These are phyloP conservation scores for Berberis thunbergii DNA, from an alignment of 164 flowering plant species.

Conservation along the genomic window DNA sequence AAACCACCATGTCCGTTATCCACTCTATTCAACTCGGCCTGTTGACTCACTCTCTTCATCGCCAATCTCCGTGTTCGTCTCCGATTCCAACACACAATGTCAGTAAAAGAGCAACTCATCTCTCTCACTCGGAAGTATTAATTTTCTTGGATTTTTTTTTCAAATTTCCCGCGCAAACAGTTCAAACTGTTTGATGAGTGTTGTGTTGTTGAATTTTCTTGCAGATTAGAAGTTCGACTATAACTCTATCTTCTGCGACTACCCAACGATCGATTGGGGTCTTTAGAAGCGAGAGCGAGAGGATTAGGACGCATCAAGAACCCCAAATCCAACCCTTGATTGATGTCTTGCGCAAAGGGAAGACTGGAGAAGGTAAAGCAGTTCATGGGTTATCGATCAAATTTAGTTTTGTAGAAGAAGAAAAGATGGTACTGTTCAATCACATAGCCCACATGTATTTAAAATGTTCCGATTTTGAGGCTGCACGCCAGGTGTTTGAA, in stretches of 20 bases:
- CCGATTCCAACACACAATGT: not conserved
- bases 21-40: too few species aligned
- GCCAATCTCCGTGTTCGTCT: not conserved
- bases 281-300: too few species aligned
- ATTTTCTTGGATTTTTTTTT: not conserved
- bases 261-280: too few species aligned
- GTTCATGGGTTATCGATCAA: slow-evolving; percentile 41
- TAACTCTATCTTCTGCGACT: not conserved
- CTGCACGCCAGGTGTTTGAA: slow-evolving; percentile 33
- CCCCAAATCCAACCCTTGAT: slow-evolving; percentile 15
- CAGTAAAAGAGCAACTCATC: not conserved
- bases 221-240: not conserved
- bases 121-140: too few species aligned
- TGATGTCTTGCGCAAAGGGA: slow-evolving; percentile 29
- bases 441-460: slow-evolving; percentile 41
- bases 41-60: not conserved
- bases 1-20: too few species aligned
- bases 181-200: not conserved
- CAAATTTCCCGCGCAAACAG: not conserved
- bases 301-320: not conserved
- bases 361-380: slow-evolving; percentile 24
- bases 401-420: slow-evolving; percentile 20
- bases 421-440: slow-evolving; percentile 27
- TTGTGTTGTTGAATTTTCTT: not conserved
- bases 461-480: slow-evolving; percentile 33